Evolutionary conservation across 2,329 filamentous ascomycete species (phyloP).

Genomic region (Ophiostoma ulmi): DNA sequence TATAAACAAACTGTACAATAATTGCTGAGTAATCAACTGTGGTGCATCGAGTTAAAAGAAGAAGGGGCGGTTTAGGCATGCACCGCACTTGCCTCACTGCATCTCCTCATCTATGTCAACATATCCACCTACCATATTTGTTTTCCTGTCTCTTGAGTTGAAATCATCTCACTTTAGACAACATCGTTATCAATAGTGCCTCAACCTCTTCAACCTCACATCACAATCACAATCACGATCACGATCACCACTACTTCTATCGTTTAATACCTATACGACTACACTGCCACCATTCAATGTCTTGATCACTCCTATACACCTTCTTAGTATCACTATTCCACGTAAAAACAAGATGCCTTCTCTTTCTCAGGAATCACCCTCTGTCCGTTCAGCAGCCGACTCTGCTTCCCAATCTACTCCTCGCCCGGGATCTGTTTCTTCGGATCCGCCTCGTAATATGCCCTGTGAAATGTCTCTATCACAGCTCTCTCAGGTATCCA

Average conservation of each 20-base stretch:
- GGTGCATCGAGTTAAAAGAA: not conserved
- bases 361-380: not conserved
- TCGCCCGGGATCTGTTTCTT: not conserved
- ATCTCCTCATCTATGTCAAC: not conserved
- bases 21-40: not conserved
- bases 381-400: not conserved
- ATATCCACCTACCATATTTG: not conserved
- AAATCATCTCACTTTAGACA: not conserved
- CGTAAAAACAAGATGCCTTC: not conserved
- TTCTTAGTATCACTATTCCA: not conserved
- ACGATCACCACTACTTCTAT: not conserved
- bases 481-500: not conserved
- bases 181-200: not conserved
- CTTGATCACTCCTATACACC: not conserved
- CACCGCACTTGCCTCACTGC: not conserved
- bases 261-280: not conserved
- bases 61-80: not conserved
- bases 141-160: not conserved
- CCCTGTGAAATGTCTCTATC: conserved; percentile 8
- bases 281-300: not conserved
- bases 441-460: not conserved
- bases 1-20: not conserved
- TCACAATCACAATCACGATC: not conserved
- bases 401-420: not conserved
- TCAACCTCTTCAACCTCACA: not conserved